These are phyloP conservation scores for Scheffersomyces segobiensis DNA, from an alignment of 1,139 yeast species.

Conservation along the genomic window DNA sequence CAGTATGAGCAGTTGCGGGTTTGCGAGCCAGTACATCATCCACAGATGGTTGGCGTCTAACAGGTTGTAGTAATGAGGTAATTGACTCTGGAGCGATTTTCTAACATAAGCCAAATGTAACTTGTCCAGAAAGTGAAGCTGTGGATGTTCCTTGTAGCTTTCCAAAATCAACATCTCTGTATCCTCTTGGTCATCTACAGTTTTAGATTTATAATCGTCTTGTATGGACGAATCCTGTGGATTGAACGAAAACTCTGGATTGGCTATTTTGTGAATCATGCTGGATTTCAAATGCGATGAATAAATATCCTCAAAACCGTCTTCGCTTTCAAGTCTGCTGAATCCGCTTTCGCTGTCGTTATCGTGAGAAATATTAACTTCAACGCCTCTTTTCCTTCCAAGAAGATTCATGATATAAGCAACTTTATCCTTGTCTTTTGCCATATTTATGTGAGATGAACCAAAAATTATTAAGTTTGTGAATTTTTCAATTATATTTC, in stretches of 20 bases:
- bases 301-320: conserved; percentile 2
- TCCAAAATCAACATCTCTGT: conserved; percentile 13
- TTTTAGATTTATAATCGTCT: conserved; percentile 12
- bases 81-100: conserved; percentile 37
- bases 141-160: conserved; percentile 7
- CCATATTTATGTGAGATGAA: background rate
- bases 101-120: conserved; percentile 18
- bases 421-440: background rate
- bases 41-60: conserved; percentile 91
- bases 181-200: conserved; percentile 12
- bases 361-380: background rate
- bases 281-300: conserved; percentile 5
- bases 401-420: background rate
- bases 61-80: conserved; percentile 49
- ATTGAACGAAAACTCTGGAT: conserved; percentile 3
- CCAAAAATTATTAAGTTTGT: background rate
- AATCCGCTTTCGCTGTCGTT: background rate
- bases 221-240: conserved; percentile 3
- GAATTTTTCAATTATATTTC: conserved; percentile 3
- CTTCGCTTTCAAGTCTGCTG: background rate
- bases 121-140: conserved; percentile 8
- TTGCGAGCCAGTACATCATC: conserved; percentile 83
- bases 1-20: conserved; percentile 34
- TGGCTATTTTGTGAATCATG: conserved; percentile 1
- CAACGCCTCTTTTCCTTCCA: background rate